Conservation (phyloP, 345 rosid genomes). For the Punica granatum region DNA sequence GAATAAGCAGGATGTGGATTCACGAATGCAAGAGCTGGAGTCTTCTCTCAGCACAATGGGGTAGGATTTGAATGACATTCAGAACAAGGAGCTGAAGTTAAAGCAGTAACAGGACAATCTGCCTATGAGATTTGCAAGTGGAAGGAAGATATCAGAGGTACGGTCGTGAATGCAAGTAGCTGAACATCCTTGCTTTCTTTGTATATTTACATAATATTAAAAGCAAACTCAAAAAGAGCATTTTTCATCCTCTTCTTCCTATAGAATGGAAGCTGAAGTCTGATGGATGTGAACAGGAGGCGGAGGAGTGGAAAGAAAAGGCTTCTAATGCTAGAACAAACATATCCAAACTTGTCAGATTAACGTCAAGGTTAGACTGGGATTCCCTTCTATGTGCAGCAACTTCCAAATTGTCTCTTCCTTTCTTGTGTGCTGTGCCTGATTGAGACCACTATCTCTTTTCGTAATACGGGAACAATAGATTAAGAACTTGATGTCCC, state of each 20-base stretch:
- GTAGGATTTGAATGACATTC: slow-evolving; percentile 50
- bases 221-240: not conserved
- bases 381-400: not conserved
- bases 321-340: slow-evolving; percentile 72
- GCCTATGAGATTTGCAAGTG: slow-evolving; percentile 48
- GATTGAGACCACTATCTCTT: not conserved
- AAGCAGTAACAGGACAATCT: slow-evolving; percentile 49
- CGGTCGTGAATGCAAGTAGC: slow-evolving; percentile 1
- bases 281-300: slow-evolving; percentile 82
- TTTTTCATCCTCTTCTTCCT: not conserved
- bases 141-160: slow-evolving; percentile 81
- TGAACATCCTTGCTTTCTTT: not conserved
- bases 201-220: not conserved
- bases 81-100: slow-evolving; percentile 55
- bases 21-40: slow-evolving; percentile 75
- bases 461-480: slow-evolving; percentile 21
- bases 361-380: slow-evolving; percentile 51
- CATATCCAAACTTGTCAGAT: slow-evolving; percentile 76
- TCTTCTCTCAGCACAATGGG: slow-evolving; percentile 54
- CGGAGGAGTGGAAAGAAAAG: slow-evolving; percentile 81
- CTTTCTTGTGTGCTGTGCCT: not conserved
- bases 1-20: slow-evolving; percentile 82
- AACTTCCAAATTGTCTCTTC: not conserved
- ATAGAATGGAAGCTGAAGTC: slow-evolving; percentile 82
- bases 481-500: not conserved